phyloP scores from a whole-genome alignment of 2,329 filamentous ascomycete species.

The Ceratocystis huliohia region DNA sequence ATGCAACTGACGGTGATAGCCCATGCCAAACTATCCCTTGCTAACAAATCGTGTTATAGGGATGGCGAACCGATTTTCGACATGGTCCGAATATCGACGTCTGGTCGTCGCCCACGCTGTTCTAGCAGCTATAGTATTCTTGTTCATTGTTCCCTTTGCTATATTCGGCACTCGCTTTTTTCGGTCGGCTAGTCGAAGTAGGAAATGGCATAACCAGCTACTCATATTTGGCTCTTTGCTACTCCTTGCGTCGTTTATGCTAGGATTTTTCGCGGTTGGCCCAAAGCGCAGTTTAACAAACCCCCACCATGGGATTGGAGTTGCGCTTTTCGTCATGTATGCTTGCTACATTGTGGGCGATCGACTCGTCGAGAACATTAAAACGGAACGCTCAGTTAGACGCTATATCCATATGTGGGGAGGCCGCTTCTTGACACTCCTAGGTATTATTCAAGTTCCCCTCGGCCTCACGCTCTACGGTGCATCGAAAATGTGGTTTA shows the following conservation, averaged over 20 bases:
- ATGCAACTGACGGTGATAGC: background rate
- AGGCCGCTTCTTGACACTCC: slow-evolving; percentile 61
- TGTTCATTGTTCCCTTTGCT: slow-evolving; percentile 60
- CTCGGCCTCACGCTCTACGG: slow-evolving; percentile 86
- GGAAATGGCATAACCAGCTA: slow-evolving; percentile 61
- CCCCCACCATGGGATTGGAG: slow-evolving; percentile 72
- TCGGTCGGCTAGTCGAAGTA: slow-evolving; percentile 46
- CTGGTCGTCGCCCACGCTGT: slow-evolving; percentile 61
- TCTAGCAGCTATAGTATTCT: slow-evolving; percentile 59
- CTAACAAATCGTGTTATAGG: slow-evolving; percentile 34
- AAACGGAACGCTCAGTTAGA: slow-evolving; percentile 37
- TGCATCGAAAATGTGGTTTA: slow-evolving; percentile 71
- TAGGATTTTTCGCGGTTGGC: slow-evolving; percentile 70
- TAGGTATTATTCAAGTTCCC: slow-evolving; percentile 78
- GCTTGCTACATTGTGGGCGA: slow-evolving; percentile 60
- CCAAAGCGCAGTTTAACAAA: slow-evolving; percentile 60
- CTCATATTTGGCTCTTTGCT: slow-evolving; percentile 57
- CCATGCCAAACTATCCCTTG: too few species aligned
- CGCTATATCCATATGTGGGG: slow-evolving; percentile 75
- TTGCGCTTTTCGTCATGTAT: slow-evolving; percentile 63
- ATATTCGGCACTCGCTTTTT: slow-evolving; percentile 64
- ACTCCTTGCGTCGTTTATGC: slow-evolving; percentile 56
- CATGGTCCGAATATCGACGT: slow-evolving; percentile 54
- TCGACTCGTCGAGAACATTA: slow-evolving; percentile 45
- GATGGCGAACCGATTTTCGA: slow-evolving; percentile 70